These are phyloP conservation scores for Ascochyta lentis DNA, from an alignment of 2,329 filamentous ascomycete species.

Conservation along the genomic window DNA sequence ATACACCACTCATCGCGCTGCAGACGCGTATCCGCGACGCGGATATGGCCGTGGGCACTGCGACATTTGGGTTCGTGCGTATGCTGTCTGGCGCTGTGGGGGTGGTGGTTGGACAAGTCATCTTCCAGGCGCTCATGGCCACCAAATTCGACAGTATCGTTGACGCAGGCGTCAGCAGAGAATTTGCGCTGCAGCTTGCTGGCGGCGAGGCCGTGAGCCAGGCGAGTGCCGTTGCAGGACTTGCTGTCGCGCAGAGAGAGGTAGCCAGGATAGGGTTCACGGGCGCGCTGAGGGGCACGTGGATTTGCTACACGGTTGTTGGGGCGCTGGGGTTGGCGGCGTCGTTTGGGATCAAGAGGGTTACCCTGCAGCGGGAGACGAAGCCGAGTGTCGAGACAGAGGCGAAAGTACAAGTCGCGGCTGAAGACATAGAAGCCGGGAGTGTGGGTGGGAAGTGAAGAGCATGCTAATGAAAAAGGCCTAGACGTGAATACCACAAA, in stretches of 20 bases:
- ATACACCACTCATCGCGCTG: slow-evolving; percentile 61
- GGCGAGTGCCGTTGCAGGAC: slow-evolving; percentile 24
- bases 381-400: not conserved
- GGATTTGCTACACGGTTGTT: slow-evolving; percentile 58
- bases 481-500: too few relatives aligned
- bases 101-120: slow-evolving; percentile 58
- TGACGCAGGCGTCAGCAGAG: slow-evolving; percentile 23
- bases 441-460: too few relatives aligned
- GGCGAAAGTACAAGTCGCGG: too few relatives aligned
- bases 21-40: slow-evolving; percentile 64
- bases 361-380: slow-evolving; percentile 27
- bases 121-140: slow-evolving; percentile 64
- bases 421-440: not conserved
- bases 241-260: slow-evolving; percentile 40
- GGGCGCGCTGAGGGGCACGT: slow-evolving; percentile 55
- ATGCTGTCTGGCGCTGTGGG: slow-evolving; percentile 56
- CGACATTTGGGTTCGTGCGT: slow-evolving; percentile 58
- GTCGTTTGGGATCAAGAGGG: slow-evolving; percentile 45
- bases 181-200: slow-evolving; percentile 35
- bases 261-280: slow-evolving; percentile 53
- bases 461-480: too few relatives aligned
- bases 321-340: slow-evolving; percentile 44
- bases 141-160: slow-evolving; percentile 46
- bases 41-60: slow-evolving; percentile 59
- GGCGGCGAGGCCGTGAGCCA: slow-evolving; percentile 44